Conservation (phyloP, 1,284 basidiomycete species). For the Pyrrhoderma lamaoense region DNA sequence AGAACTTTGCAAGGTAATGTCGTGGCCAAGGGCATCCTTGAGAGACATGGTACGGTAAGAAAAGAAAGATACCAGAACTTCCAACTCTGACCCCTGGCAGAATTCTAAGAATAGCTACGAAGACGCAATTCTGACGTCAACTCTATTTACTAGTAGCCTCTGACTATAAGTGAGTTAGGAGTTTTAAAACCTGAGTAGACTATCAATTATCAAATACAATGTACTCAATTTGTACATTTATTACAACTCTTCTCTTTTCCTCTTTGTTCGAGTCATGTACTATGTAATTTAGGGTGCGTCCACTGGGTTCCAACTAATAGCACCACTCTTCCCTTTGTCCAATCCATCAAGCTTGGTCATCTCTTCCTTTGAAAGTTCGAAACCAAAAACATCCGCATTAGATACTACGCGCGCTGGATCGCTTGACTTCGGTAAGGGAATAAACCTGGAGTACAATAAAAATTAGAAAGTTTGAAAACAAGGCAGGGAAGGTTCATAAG, state of each 20-base stretch:
- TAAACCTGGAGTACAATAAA: constrained; percentile 34
- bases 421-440: constrained; percentile 74
- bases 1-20: constrained; percentile 9
- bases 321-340: constrained; percentile 56
- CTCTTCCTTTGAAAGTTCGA: constrained; percentile 55
- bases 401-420: constrained; percentile 57
- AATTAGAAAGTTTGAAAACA: neutral
- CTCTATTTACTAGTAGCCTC: no score
- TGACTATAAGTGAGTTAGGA: no score
- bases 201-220: no score
- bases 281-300: constrained; percentile 26
- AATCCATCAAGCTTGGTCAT: constrained; percentile 54
- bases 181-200: no score
- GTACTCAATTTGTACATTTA: neutral
- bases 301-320: constrained; percentile 68
- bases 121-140: no score
- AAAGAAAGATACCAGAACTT: neutral
- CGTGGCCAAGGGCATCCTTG: neutral
- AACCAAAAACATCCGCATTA: constrained; percentile 67
- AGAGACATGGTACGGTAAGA: neutral
- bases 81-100: no score
- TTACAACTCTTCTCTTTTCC: no score
- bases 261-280: neutral
- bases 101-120: no score
- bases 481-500: neutral